Percentiles rank a stretch among this genome's conserved stretches.
These are phyloP conservation scores for Blastocystis sp. DNA, from an alignment of 352 stramenopile genomes.

Conservation along the genomic window DNA sequence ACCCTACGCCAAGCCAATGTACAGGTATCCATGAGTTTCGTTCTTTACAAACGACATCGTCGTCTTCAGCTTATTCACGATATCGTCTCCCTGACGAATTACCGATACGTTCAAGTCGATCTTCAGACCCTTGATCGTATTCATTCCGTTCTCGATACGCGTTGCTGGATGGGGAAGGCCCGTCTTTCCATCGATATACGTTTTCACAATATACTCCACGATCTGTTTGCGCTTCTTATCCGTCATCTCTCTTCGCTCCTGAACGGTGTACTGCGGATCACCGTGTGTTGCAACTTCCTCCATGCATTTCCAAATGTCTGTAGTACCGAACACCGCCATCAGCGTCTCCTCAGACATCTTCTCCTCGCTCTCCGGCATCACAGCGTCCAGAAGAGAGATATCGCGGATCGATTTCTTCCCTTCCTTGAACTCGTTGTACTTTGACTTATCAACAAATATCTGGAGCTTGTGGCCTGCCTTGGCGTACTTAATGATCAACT, in stretches of 20 bases:
- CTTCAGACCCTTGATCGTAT: slow-evolving; percentile 42
- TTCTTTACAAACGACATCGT: slow-evolving; percentile 36
- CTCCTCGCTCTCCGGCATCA: background rate
- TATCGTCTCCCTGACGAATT: slow-evolving; percentile 3
- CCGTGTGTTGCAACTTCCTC: slow-evolving; percentile 13
- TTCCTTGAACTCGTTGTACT: slow-evolving; percentile 18
- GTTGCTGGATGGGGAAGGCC: background rate
- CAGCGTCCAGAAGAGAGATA: background rate
- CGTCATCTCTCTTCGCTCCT: slow-evolving; percentile 14
- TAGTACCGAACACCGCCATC: background rate
- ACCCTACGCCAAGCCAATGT: background rate
- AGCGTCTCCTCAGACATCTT: background rate
- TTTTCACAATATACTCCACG: slow-evolving; percentile 37
- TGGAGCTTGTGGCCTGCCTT: slow-evolving; percentile 1
- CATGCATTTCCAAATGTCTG: background rate
- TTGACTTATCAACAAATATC: slow-evolving; percentile 1
- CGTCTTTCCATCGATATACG: slow-evolving; percentile 20
- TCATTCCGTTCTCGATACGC: slow-evolving; percentile 42
- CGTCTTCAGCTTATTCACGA: slow-evolving; percentile 20
- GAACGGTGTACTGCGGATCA: slow-evolving; percentile 27
- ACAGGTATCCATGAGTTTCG: slow-evolving; percentile 15
- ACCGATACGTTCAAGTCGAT: slow-evolving; percentile 34
- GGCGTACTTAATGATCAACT: slow-evolving; percentile 6
- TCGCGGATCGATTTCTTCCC: slow-evolving; percentile 20
- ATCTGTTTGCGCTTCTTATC: slow-evolving; percentile 48